Conservation (phyloP, 2,329 filamentous ascomycete genomes). For the Botryotinia calthae region DNA sequence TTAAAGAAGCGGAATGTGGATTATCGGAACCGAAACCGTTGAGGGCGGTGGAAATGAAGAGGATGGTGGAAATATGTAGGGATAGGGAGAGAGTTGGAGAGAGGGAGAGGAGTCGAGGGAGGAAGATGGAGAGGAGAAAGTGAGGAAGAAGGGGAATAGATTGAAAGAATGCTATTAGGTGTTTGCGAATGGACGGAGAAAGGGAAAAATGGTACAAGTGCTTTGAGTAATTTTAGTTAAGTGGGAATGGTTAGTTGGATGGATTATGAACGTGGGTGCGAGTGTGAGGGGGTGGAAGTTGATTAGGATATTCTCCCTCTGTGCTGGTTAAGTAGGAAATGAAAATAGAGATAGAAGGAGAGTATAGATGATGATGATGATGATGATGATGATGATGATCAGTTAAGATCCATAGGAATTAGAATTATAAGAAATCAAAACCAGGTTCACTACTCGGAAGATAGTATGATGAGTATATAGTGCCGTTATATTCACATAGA, state of each 20-base stretch:
- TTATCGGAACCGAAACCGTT: constrained; percentile 36
- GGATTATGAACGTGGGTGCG: not conserved
- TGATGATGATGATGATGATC: not conserved
- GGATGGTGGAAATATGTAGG: constrained; percentile 36
- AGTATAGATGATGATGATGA: not conserved
- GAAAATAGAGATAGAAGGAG: not conserved
- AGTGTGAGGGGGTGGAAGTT: not conserved
- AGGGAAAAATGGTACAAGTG: not conserved
- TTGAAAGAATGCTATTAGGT: not conserved
- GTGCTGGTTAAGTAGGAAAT: not conserved
- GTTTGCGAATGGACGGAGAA: not conserved
- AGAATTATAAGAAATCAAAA: not conserved
- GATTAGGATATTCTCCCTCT: not conserved
- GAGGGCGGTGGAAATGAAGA: constrained; percentile 34
- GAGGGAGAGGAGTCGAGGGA: constrained; percentile 22
- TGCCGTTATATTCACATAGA: not conserved
- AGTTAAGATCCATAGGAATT: not conserved
- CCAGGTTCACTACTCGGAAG: not conserved
- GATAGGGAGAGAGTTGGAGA: constrained; percentile 23
- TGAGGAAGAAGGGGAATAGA: not conserved
- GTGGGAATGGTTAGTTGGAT: not conserved
- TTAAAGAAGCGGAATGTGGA: constrained; percentile 36
- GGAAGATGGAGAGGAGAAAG: not conserved
- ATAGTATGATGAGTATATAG: not conserved
- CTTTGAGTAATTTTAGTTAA: not conserved